These are phyloP conservation scores for Cyphellophora attinorum DNA, from an alignment of 2,329 filamentous ascomycete species.

Conservation along the genomic window DNA sequence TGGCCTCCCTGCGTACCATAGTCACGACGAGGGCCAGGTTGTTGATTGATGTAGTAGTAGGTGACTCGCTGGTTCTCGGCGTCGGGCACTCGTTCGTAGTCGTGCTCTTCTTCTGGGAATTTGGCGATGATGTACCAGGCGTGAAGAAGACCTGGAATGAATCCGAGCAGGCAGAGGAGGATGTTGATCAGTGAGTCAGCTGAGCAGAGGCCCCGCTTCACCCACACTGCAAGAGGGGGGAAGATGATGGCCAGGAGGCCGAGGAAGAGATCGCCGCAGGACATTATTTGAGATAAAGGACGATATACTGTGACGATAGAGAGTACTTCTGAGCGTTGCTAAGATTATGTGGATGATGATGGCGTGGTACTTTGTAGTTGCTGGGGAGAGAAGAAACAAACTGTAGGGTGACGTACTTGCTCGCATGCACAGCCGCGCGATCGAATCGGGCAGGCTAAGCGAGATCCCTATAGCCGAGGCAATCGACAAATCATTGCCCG, in stretches of 20 bases:
- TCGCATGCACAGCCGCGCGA: no score
- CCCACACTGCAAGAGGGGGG: slow-evolving; percentile 65
- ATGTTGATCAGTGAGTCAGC: slow-evolving; percentile 93
- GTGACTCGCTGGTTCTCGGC: slow-evolving; percentile 59
- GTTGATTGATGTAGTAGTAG: slow-evolving; percentile 58
- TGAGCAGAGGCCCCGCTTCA: slow-evolving; percentile 87
- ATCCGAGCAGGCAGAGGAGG: slow-evolving; percentile 71
- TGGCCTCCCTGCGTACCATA: slow-evolving; percentile 29
- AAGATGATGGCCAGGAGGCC: slow-evolving; percentile 33
- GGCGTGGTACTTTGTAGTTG: no score
- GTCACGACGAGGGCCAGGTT: slow-evolving; percentile 26
- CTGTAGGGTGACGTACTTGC: no score
- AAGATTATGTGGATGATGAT: no score
- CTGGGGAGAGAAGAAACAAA: no score
- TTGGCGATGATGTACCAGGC: slow-evolving; percentile 97
- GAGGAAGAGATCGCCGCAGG: slow-evolving; percentile 26
- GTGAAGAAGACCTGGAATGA: slow-evolving; percentile 80
- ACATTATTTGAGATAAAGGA: no score
- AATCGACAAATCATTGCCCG: no score
- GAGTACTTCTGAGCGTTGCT: no score
- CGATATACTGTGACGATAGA: no score
- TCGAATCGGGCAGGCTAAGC: no score
- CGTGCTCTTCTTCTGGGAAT: slow-evolving; percentile 65
- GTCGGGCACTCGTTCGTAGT: slow-evolving; percentile 55
- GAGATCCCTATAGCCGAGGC: no score